A percentile compares a stretch with the other conserved stretches of the same genome.
Conservation (phyloP, 352 stramenopile genomes). For the Pythium folliculosum region DNA sequence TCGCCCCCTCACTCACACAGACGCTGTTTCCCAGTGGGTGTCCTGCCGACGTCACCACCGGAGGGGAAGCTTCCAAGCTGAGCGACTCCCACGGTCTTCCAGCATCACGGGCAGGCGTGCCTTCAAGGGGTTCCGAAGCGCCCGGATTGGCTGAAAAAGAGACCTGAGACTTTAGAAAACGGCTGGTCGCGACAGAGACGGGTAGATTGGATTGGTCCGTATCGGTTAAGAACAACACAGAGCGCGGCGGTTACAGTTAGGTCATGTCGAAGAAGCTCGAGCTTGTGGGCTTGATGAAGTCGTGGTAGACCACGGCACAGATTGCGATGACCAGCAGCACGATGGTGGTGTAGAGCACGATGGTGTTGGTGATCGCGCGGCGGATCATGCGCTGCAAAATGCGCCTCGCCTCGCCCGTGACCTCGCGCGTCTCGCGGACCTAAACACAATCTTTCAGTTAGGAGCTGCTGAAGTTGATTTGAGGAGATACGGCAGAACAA, state of each 20-base stretch:
- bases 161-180: conserved; percentile 6
- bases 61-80: background rate
- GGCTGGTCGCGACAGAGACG: background rate
- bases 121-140: background rate
- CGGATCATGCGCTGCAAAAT: conserved; percentile 78
- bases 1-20: background rate
- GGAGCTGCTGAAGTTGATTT: background rate
- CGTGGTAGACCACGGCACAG: conserved; percentile 73
- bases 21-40: too few relatives aligned
- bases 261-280: conserved; percentile 26
- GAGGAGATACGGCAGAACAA: background rate
- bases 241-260: background rate
- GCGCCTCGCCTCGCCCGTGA: conserved; percentile 63
- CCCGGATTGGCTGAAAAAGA: conserved; percentile 7
- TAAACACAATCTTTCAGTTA: conserved; percentile 12
- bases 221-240: conserved; percentile 5
- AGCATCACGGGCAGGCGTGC: background rate
- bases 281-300: conserved; percentile 57
- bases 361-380: conserved; percentile 75
- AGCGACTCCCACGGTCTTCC: background rate
- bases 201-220: background rate
- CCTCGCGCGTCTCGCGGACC: conserved; percentile 74
- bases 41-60: background rate
- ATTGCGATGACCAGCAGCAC: conserved; percentile 66
- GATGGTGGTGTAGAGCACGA: conserved; percentile 82